Base-by-base conservation (phyloP, 192 early-diverging fungal genomes). In the Umbelopsis isabellina region DNA sequence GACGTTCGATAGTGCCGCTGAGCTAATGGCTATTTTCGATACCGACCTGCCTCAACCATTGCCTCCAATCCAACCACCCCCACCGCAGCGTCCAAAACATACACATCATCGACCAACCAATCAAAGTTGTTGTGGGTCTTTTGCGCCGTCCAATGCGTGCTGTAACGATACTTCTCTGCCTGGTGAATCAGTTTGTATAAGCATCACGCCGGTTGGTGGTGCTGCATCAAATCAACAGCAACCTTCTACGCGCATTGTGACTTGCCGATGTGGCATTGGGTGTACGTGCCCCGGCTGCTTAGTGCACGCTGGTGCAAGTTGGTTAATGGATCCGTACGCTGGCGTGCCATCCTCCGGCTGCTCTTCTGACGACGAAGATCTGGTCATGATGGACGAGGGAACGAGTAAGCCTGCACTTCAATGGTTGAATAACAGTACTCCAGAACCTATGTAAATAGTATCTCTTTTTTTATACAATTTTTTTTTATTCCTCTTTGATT, bases 271-370 rank as follows among this genome's bases (percentile, higher is more conserved):
- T 58, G 76, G 76, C 27, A 15, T 1, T 13, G 11, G 46, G 5
- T 78, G 76, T 49, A 25, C 47, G 8, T 78, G 76, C 48, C 71
- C 76, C 8, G 76, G 76, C 2, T 78, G 76, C 25, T 48, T 78
- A n/a, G 76, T 78, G 11, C 76, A 78, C 35, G 68, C 76, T 21
- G 70, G 72, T 12, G 50, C 52, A 13, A 58, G 68, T 53, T 46
- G 52, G 25, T 61, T 41, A n/a, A 35, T 67, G 35, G 64, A 71
- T 37, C 69, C 61, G 8, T 70, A 70, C 23, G 30, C 65, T 46
- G 69, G 69, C 15, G 22, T 49, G 3, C 55, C 55, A 35, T 61
- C 55, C 4, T 61, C 55, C 11, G 30, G 55, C 16, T 61, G 55
- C 18, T 61, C 55, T 12, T 61, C 55, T 0, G 55, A 61, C 25